phyloP scores from a whole-genome alignment of 2,329 filamentous ascomycete genomes.

The Neofusicoccum ribis region DNA sequence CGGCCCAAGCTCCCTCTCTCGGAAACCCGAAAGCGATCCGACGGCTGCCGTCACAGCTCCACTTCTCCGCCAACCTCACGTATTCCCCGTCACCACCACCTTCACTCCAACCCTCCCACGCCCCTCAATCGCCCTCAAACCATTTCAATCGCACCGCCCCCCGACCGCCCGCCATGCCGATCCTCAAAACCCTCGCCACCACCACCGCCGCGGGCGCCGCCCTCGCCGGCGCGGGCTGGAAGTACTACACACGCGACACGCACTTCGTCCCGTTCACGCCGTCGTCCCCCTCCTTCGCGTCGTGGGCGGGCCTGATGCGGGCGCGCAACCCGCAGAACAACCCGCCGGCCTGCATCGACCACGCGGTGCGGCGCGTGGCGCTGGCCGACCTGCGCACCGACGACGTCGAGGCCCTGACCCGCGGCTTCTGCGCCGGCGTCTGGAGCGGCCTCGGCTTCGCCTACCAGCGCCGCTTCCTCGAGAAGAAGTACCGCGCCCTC shows the following conservation, averaged over 20 bases:
- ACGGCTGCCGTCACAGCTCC: no score
- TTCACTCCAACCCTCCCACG: background rate
- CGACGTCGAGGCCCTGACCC: conserved; percentile 33
- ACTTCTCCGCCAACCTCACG: no score
- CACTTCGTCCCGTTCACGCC: conserved; percentile 36
- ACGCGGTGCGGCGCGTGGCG: conserved; percentile 38
- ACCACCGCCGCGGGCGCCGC: conserved; percentile 2
- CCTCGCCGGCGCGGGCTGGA: conserved; percentile 30
- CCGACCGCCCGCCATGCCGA: background rate
- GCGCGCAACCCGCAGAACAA: conserved; percentile 38
- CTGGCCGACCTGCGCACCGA: conserved; percentile 34
- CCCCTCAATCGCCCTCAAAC: background rate
- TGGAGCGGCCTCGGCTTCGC: conserved; percentile 40
- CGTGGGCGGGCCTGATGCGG: conserved; percentile 22
- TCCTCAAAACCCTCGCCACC: conserved; percentile 15
- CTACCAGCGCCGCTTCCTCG: conserved; percentile 36
- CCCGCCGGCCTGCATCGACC: conserved; percentile 37
- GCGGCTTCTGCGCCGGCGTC: conserved; percentile 39
- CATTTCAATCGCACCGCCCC: background rate
- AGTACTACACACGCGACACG: conserved; percentile 36
- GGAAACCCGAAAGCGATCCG: background rate
- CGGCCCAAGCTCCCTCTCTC: background rate
- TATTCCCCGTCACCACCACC: no score
- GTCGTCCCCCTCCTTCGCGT: conserved; percentile 29
- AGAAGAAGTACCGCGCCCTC: conserved; percentile 36